phyloP scores from a whole-genome alignment of 306 rosid species.

The Benincasa hispida region DNA sequence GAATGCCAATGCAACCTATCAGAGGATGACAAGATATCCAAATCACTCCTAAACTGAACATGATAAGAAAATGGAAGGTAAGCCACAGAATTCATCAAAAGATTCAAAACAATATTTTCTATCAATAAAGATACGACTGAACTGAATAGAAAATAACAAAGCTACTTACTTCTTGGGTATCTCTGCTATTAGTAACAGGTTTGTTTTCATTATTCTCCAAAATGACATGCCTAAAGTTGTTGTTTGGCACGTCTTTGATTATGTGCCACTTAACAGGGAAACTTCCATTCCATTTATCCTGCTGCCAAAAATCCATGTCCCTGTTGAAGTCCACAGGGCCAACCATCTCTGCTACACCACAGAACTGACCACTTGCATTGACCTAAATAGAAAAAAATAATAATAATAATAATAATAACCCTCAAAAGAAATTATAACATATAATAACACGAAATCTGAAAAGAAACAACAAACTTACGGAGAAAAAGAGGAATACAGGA shows the following conservation, averaged over 20 bases:
- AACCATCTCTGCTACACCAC: conserved; percentile 83
- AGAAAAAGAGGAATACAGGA: conserved; percentile 70
- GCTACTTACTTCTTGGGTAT: conserved; percentile 71
- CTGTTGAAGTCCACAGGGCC: conserved; percentile 65
- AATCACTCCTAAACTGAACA: neutral
- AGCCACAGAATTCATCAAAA: neutral
- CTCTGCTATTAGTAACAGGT: conserved; percentile 97
- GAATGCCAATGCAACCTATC: neutral
- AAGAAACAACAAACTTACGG: conserved; percentile 38
- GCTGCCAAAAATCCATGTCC: conserved; percentile 99
- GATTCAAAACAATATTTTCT: neutral
- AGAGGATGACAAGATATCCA: neutral
- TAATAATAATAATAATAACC: neutral
- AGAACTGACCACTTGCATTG: conserved; percentile 90
- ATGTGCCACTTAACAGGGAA: conserved; percentile 93
- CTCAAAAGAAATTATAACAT: neutral
- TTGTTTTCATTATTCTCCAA: conserved; percentile 88
- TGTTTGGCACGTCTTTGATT: conserved; percentile 71
- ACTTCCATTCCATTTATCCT: conserved; percentile 96
- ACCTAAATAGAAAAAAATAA: conserved; percentile 33
- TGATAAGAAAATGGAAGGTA: neutral
- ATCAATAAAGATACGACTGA: no score
- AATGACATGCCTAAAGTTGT: conserved; percentile 71
- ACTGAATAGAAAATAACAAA: neutral
- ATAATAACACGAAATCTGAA: neutral